Base-by-base conservation (phyloP, 2,329 filamentous ascomycete species). In the Aspergillus pseudoglaucus region DNA sequence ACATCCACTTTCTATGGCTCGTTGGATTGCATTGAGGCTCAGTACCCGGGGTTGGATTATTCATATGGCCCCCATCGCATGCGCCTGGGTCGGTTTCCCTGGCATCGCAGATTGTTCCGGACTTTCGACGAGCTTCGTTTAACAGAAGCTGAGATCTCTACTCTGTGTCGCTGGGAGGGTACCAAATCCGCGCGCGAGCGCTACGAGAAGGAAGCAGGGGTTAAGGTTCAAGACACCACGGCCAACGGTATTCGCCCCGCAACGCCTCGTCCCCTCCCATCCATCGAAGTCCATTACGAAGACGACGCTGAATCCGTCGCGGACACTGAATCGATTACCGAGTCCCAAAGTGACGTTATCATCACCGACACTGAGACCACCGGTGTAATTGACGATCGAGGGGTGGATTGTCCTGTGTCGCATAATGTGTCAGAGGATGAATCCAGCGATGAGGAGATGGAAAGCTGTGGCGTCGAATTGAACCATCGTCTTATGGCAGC, bases 41-140 rank as follows among this genome's bases (percentile, higher is more conserved):
- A 82, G 50, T 84, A 85, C 58, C 82, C 82, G 0, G 82, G 82
- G 30, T 72, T 84, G 42, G 82, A 85, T 70, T 85, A 85, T 64
- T 77, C 78, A 42, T 74, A 80, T 57, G 67, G 70, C 6, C 79
- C 81, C 1, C 82, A 85, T 67, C 77, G 82, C 47, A 79, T 81
- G 70, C 75, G 82, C 37, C 72, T 85, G 10, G 71, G 78, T 46
- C 78, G 79, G 41, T 84, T 83, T 61, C 75, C 76, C 9, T 80
- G 80, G 71, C 82, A 85, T 64, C 71, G 72, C 53, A 72, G 73
- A 50, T 71, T 85, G 1, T 84, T 85, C 66, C 71, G 71, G 18
- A 79, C 75, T 23, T 84, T 85, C 56, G 80, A 84, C 62, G 69
- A 75, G 14, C 71, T 85, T 18, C 68, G 73, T 12, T 60, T 84